Evolutionary conservation across 352 stramenopile genomes (phyloP), one percentile per base, ranked within the genome.

Genomic region (Aphanomyces stellatus): DNA sequence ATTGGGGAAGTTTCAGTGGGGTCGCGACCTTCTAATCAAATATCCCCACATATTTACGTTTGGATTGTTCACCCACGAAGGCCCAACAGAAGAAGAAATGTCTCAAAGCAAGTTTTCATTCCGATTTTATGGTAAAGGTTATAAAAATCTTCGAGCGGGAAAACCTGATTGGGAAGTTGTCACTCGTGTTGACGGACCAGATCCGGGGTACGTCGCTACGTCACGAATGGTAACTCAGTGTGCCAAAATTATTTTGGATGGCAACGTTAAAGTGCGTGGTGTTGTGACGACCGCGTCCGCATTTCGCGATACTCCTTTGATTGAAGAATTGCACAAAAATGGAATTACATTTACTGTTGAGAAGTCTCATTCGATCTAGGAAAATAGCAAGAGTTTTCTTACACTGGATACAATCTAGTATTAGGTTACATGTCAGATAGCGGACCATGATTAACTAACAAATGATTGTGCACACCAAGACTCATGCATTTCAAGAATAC

Each of bases 401-500:
- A 28, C 17, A 30, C 10, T 53, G 8, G 8, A 15, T 53, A 28
- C 46, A 53, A 28, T 28, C 46, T 53, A 53, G 25, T 53, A 53
- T n/a, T n/a, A n/a, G n/a, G n/a, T 28, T 28, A 53, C 46, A 22
- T 53, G 46, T 53, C 19, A 28, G 46, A 30, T 10, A 46, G n/a
- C 13, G 37, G 37, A 46, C 37, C 37, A 46, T 64, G 55, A 34
- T 64, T 43, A 7, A 64, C 55, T 34, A 64, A 64, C 8, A 64
- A 24, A 24, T 64, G 55, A 34, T 64, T 64, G 55, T 64, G 55
- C 34, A 46, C 55, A 25, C 55, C 55, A 5, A 64, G 40, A 64
- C 55, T 64, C 55, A 64, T 64, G 55, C 55, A 64, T 34, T 64
- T 64, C 28, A 64, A 34, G 27, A 64, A 64, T n/a, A 46, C 55